Evolutionary conservation across 1,139 yeast species (phyloP).

Genomic region (Geotrichum reessii): DNA sequence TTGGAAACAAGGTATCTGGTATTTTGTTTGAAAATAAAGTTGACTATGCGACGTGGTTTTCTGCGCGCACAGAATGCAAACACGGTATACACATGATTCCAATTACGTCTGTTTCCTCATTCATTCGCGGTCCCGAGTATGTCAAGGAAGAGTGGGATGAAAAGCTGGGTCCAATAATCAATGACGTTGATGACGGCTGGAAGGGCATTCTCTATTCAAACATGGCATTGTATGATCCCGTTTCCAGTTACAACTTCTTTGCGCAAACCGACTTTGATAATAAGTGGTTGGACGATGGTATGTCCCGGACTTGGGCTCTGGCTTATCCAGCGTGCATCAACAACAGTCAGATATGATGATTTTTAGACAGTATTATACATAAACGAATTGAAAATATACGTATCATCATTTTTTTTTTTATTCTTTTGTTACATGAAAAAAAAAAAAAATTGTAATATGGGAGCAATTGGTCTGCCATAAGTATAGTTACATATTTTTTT

Average conservation of each 20-base stretch:
- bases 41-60: constrained; percentile 85
- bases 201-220: constrained; percentile 72
- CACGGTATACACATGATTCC: constrained; percentile 95
- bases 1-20: constrained; percentile 62
- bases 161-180: constrained; percentile 45
- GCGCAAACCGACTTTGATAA: constrained; percentile 43
- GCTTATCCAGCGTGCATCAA: constrained; percentile 58
- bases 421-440: background rate
- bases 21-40: constrained; percentile 73
- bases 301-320: constrained; percentile 82
- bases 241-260: constrained; percentile 59
- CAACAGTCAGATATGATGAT: background rate
- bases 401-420: background rate
- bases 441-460: background rate
- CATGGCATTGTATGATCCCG: constrained; percentile 65
- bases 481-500: no score
- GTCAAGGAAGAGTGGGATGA: constrained; percentile 74
- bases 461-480: background rate
- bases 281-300: constrained; percentile 74
- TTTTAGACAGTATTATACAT: background rate
- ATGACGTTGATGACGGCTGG: constrained; percentile 69
- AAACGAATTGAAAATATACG: no score
- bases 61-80: constrained; percentile 63
- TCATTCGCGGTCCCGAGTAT: constrained; percentile 58
- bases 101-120: constrained; percentile 74